phyloP scores from a whole-genome alignment of 2,329 filamentous ascomycete species.

The Claviceps capensis region DNA sequence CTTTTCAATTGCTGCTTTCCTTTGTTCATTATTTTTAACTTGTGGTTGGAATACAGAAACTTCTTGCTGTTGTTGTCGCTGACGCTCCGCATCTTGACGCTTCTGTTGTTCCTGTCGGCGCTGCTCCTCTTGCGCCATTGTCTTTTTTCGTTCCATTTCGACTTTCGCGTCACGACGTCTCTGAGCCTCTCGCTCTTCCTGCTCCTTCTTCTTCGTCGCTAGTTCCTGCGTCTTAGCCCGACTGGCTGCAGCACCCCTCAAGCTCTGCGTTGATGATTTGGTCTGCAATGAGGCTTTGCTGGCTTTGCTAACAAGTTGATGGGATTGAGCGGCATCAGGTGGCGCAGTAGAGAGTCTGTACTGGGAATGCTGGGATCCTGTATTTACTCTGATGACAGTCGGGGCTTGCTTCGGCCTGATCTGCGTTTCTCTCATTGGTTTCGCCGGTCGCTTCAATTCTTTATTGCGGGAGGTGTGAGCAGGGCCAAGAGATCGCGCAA shows the following conservation, averaged over 20 bases:
- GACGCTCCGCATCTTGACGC: conserved; percentile 47
- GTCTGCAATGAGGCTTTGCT: conserved; percentile 53
- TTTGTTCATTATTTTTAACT: conserved; percentile 51
- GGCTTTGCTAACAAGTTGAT: conserved; percentile 45
- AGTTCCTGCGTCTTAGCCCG: conserved; percentile 60
- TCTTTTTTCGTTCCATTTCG: conserved; percentile 65
- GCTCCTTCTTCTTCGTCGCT: conserved; percentile 71
- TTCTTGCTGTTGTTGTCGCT: conserved; percentile 46
- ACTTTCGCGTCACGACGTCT: conserved; percentile 70
- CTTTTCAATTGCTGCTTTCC: conserved; percentile 49
- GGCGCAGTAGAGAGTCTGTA: conserved; percentile 43
- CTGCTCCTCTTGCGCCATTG: conserved; percentile 52
- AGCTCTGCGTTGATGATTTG: conserved; percentile 40
- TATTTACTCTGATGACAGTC: conserved; percentile 60
- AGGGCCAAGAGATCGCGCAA: conserved; percentile 36
- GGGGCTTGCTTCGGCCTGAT: conserved; percentile 50
- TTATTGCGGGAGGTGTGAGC: conserved; percentile 34
- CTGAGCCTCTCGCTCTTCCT: conserved; percentile 67
- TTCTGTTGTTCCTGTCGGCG: conserved; percentile 43
- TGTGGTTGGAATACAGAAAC: conserved; percentile 46
- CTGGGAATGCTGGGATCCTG: conserved; percentile 46
- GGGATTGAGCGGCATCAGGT: conserved; percentile 32
- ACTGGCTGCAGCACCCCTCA: conserved; percentile 45
- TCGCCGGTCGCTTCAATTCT: conserved; percentile 45
- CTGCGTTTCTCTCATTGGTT: conserved; percentile 45